phyloP scores from a whole-genome alignment of 169 alveolate genomes.

The Plasmodium fragile region DNA sequence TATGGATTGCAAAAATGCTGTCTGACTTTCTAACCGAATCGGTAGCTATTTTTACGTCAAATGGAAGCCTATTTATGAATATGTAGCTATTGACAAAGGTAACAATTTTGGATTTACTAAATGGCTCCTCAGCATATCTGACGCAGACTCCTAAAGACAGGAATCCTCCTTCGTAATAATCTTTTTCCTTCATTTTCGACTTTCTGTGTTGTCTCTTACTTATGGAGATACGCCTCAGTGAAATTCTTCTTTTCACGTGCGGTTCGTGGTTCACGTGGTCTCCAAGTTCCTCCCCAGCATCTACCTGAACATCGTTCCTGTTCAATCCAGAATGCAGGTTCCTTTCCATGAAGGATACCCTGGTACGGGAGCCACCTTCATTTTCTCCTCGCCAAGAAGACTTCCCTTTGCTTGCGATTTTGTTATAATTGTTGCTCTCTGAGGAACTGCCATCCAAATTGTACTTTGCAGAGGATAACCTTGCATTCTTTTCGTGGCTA shows the following conservation, averaged over 20 bases:
- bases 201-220: constrained; percentile 29
- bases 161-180: constrained; percentile 47
- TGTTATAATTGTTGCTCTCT: not conserved
- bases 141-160: constrained; percentile 86
- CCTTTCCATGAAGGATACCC: not conserved
- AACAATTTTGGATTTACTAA: constrained; percentile 84
- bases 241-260: not conserved
- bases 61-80: constrained; percentile 86
- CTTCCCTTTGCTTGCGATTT: not conserved
- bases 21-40: constrained; percentile 11
- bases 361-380: not conserved
- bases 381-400: not conserved
- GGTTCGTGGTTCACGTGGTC: not conserved
- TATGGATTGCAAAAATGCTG: constrained; percentile 17
- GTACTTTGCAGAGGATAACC: not conserved
- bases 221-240: not conserved
- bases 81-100: constrained; percentile 85
- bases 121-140: constrained; percentile 86
- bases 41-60: constrained; percentile 79
- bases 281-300: not conserved
- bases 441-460: not conserved
- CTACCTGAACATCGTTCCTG: not conserved
- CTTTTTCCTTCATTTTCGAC: constrained; percentile 40
- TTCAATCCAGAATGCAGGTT: not conserved
- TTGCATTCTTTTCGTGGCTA: not conserved